A percentile compares a stretch with the other conserved stretches of the same genome.
phyloP scores from a whole-genome alignment of 2,329 filamentous ascomycete genomes.

The Sclerotinia borealis region DNA sequence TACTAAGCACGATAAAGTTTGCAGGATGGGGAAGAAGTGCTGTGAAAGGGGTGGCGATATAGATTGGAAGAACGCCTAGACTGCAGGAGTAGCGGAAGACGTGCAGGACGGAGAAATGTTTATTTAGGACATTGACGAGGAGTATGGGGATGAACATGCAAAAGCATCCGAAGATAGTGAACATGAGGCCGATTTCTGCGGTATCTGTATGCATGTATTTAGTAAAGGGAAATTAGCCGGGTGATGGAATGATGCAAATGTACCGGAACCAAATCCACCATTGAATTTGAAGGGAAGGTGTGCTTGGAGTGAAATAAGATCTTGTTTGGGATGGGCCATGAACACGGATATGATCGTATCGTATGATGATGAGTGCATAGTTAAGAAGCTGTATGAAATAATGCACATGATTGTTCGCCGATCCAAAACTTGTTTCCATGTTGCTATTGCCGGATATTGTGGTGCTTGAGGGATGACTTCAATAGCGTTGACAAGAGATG shows the following conservation, averaged over 20 bases:
- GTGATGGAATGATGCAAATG: no score
- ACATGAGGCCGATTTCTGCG: slow-evolving; percentile 4
- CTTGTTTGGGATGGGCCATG: neutral
- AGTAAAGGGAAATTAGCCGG: neutral
- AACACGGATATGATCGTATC: neutral
- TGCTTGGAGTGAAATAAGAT: neutral
- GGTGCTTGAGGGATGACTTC: neutral
- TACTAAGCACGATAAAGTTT: neutral
- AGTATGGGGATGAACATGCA: neutral
- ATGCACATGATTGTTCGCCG: slow-evolving; percentile 1
- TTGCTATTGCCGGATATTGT: neutral
- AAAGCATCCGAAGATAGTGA: slow-evolving; percentile 1
- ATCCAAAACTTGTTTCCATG: neutral
- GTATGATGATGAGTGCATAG: neutral
- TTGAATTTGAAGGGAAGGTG: neutral
- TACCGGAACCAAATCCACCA: slow-evolving; percentile 2
- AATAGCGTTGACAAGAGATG: neutral
- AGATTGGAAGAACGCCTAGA: neutral
- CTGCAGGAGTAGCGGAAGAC: neutral
- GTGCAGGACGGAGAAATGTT: neutral
- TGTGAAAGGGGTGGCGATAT: neutral
- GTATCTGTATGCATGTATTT: neutral
- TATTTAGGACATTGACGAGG: neutral
- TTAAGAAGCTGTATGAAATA: neutral
- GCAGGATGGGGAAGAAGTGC: neutral